Evolutionary conservation across 1,139 yeast genomes (phyloP).

Genomic region (Diutina scorzettiae): DNA sequence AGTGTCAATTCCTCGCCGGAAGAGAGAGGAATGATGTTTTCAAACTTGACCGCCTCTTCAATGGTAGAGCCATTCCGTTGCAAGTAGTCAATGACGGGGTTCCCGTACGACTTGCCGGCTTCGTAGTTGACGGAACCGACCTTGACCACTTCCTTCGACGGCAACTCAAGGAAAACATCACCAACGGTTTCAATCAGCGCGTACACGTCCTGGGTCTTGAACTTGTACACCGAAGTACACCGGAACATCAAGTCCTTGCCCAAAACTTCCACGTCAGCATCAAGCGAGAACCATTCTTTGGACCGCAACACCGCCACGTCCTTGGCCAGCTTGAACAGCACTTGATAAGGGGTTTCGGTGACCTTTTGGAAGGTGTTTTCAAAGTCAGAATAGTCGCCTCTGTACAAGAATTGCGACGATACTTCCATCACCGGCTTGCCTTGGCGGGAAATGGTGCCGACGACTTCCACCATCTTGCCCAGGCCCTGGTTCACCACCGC

Average conservation of each 20-base stretch:
- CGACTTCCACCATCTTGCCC: conserved; percentile 93
- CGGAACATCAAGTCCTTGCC: conserved; percentile 81
- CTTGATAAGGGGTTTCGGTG: conserved; percentile 78
- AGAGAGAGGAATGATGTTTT: conserved; percentile 80
- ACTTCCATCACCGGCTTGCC: conserved; percentile 84
- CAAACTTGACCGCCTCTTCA: conserved; percentile 88
- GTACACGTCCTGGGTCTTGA: conserved; percentile 64
- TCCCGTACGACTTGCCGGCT: conserved; percentile 91
- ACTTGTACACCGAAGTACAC: conserved; percentile 73
- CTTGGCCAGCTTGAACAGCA: conserved; percentile 60
- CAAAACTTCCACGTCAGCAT: conserved; percentile 56
- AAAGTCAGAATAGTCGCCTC: conserved; percentile 82
- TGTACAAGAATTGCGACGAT: conserved; percentile 87
- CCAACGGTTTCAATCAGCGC: conserved; percentile 80
- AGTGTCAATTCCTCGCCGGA: conserved; percentile 63
- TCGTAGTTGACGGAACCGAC: conserved; percentile 81
- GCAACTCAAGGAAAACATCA: conserved; percentile 75
- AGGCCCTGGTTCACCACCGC: conserved; percentile 85
- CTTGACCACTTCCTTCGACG: conserved; percentile 83
- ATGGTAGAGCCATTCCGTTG: conserved; percentile 85
- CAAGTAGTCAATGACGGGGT: conserved; percentile 93
- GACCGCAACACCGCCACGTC: conserved; percentile 90
- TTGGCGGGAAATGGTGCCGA: conserved; percentile 68
- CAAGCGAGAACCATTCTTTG: conserved; percentile 95
- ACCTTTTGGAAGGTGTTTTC: conserved; percentile 87